These are phyloP conservation scores for Chlamydomonas sp. DNA, from an alignment of 139 green algal genomes.

Conservation along the genomic window DNA sequence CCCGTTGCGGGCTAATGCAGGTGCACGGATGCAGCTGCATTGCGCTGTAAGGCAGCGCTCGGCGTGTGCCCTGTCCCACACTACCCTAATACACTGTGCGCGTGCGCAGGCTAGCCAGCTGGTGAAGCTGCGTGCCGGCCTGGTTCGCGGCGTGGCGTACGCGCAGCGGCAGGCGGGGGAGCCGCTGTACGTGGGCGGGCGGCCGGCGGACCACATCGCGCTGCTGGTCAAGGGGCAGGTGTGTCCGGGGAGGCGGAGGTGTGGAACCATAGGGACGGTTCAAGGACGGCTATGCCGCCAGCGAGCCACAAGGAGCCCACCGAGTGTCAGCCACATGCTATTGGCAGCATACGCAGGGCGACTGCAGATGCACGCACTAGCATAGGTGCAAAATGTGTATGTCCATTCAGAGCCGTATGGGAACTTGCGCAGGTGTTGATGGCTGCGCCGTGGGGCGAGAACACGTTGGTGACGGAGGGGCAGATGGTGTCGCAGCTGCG, in stretches of 20 bases:
- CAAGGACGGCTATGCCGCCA: too few relatives aligned
- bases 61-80: too few relatives aligned
- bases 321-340: too few relatives aligned
- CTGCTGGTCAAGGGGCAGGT: constrained; percentile 49
- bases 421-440: constrained; percentile 12
- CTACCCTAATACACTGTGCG: background rate
- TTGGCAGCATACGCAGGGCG: too few relatives aligned
- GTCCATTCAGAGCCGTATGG: too few relatives aligned
- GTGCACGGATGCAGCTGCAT: too few relatives aligned
- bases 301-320: too few relatives aligned
- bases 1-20: too few relatives aligned
- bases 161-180: constrained; percentile 30
- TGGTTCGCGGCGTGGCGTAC: constrained; percentile 25
- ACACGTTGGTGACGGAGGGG: constrained; percentile 10
- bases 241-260: background rate
- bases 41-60: too few relatives aligned
- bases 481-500: constrained; percentile 27
- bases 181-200: constrained; percentile 25
- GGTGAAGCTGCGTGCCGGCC: background rate
- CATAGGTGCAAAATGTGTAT: too few relatives aligned
- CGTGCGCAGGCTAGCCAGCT: constrained; percentile 20
- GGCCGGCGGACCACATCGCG: constrained; percentile 10
- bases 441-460: constrained; percentile 1
- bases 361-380: too few relatives aligned
- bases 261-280: too few relatives aligned